Percentiles rank a stretch among this genome's conserved stretches.
These are phyloP conservation scores for Trapa incisa DNA, from an alignment of 345 rosid species.

Conservation along the genomic window DNA sequence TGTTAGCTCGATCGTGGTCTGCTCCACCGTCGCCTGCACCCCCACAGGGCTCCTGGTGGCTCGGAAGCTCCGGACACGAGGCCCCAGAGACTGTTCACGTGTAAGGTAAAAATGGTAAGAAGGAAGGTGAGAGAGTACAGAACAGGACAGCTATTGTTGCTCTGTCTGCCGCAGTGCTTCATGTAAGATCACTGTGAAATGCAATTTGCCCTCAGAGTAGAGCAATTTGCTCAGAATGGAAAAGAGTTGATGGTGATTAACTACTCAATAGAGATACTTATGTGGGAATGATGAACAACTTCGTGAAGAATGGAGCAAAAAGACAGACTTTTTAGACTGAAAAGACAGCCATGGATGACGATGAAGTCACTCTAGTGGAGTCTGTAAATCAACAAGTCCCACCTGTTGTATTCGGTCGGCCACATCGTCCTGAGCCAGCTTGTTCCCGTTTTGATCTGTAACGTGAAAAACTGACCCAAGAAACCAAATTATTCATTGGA, in stretches of 20 bases:
- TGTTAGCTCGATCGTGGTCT: slow-evolving; percentile 60
- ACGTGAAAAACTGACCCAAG: slow-evolving; percentile 51
- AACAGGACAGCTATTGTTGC: not conserved
- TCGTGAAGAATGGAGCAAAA: not conserved
- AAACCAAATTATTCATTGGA: slow-evolving; percentile 3
- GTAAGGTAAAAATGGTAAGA: slow-evolving; percentile 3
- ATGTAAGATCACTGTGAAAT: not conserved
- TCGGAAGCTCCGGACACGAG: slow-evolving; percentile 43
- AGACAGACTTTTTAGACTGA: not conserved
- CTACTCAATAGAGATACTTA: not conserved
- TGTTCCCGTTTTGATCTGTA: slow-evolving; percentile 58
- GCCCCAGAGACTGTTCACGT: slow-evolving; percentile 46
- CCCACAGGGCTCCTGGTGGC: slow-evolving; percentile 59
- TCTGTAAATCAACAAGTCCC: slow-evolving; percentile 14
- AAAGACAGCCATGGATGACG: not conserved
- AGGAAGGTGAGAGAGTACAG: not conserved
- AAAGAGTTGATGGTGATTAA: not conserved
- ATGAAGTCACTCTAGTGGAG: not conserved
- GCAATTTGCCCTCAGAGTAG: not conserved
- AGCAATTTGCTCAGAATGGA: not conserved
- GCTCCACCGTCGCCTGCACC: slow-evolving; percentile 34
- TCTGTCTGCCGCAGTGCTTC: not conserved
- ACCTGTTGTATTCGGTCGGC: slow-evolving; percentile 70
- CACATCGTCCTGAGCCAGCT: slow-evolving; percentile 47
- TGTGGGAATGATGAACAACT: too few species aligned